Base-by-base conservation (phyloP, 371 early-diverging fungal species). In the Coemansia sp. region DNA sequence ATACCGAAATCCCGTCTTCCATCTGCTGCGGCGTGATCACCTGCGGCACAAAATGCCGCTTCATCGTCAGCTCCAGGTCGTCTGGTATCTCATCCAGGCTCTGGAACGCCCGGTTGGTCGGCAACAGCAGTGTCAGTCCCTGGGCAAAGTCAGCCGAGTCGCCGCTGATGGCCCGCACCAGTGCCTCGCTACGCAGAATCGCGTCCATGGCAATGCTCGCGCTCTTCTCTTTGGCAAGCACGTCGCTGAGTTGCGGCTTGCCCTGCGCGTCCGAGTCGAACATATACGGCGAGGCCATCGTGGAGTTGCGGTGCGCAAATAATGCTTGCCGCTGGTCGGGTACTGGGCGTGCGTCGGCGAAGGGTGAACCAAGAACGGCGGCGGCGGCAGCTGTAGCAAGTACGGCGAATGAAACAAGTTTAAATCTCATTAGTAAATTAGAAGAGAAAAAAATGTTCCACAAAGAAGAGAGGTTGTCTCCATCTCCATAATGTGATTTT, bases 121-220 rank as follows among this genome's bases (percentile, higher is more conserved):
- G 75, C 59, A 74, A 31, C 31, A 74, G 59, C 36, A 74, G 56
- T 6, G 75, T 74, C 26, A 74, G 59, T 8, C 75, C 70, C 1
- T 43, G 16, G 20, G 20, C 35, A 56, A 74, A 74, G 62, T 70
- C 75, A 4, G 41, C 48, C 34, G 75, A 74, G 49, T 57, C 70
- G 9, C 75, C 75, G 59, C 70, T 70, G 36, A 74, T 55, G 1
- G 75, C 75, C 20, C 75, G 75, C 59, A 65, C 48, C 26, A 74
- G 59, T 3, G 58, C 35, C 59, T 74, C 75, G 30, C 66, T 69
- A 11, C 56, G 65, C 59, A 74, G 55, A 47, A 74, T 70, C 1
- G 70, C 75, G 16, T 74, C 66, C 43, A 74, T 54, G 14, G 75
- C 70, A 8, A 65, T 67, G 30, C 62, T 74, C 1, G 70, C 70